Evolutionary conservation across 805 yeast genomes (phyloP).

Genomic region (Cyberlindnera misumaiensis): DNA sequence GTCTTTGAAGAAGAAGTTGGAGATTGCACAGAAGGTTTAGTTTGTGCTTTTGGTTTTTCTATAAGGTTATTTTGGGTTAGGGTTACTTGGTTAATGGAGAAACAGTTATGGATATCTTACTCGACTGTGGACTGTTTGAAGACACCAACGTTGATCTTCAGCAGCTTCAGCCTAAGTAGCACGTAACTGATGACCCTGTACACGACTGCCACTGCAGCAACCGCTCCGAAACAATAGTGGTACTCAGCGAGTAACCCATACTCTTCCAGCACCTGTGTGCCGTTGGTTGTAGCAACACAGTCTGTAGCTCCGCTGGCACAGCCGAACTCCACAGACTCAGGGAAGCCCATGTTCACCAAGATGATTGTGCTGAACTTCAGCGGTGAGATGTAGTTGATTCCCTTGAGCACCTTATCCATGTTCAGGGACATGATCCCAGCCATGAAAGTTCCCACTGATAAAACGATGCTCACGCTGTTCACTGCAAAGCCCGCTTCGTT

Average conservation of each 20-base stretch:
- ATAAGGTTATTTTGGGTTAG: not conserved
- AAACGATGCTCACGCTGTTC: conserved; percentile 57
- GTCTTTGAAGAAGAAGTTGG: conserved; percentile 58
- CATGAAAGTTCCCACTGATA: conserved; percentile 73
- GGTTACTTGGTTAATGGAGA: not conserved
- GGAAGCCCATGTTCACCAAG: conserved; percentile 49
- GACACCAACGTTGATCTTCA: conserved; percentile 16
- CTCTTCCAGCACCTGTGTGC: conserved; percentile 45
- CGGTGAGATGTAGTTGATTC: conserved; percentile 72
- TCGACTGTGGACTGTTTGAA: conserved; percentile 2
- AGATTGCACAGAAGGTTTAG: conserved; percentile 2
- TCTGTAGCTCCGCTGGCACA: conserved; percentile 38
- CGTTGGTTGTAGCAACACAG: conserved; percentile 45
- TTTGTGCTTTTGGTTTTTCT: not conserved
- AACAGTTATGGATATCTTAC: not conserved
- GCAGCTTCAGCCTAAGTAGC: conserved; percentile 13
- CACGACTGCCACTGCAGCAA: conserved; percentile 33
- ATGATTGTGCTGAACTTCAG: conserved; percentile 59
- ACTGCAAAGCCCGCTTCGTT: conserved; percentile 76
- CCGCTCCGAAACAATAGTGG: conserved; percentile 30
- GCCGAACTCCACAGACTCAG: conserved; percentile 36
- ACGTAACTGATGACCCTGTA: conserved; percentile 35
- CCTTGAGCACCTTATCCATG: conserved; percentile 65
- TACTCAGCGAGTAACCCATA: conserved; percentile 33
- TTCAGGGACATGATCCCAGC: conserved; percentile 77